Evolutionary conservation across 208 protist genomes (phyloP).

Genomic region (Trypanosoma grayi): DNA sequence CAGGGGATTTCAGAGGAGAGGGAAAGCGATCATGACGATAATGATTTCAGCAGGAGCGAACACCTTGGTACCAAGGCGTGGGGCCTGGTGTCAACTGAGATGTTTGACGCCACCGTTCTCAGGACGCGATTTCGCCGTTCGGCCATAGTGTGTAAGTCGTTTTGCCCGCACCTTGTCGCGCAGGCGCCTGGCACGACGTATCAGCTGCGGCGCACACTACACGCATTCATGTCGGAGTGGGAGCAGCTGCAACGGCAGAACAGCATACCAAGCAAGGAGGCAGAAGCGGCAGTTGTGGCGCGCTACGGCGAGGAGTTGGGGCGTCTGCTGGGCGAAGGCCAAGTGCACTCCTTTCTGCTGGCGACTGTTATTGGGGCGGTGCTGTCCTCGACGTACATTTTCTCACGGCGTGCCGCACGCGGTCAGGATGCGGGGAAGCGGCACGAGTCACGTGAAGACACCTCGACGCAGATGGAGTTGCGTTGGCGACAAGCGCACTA

Average conservation of each 20-base stretch:
- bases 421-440: constrained; percentile 1
- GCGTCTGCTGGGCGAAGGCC: constrained; percentile 42
- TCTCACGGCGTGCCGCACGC: constrained; percentile 28
- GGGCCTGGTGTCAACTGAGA: constrained; percentile 31
- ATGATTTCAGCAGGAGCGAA: neutral
- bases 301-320: constrained; percentile 31
- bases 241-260: constrained; percentile 3
- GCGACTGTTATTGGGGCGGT: constrained; percentile 41
- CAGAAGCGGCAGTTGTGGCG: constrained; percentile 25
- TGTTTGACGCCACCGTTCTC: constrained; percentile 49
- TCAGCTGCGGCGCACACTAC: constrained; percentile 20
- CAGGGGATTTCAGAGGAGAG: neutral
- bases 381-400: constrained; percentile 46
- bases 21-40: neutral
- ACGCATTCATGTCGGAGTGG: constrained; percentile 32
- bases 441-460: constrained; percentile 5
- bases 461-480: constrained; percentile 17
- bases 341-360: constrained; percentile 47
- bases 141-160: constrained; percentile 66
- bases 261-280: neutral
- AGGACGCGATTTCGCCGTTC: constrained; percentile 65
- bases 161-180: constrained; percentile 47
- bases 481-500: constrained; percentile 57
- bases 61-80: constrained; percentile 20
- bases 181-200: constrained; percentile 58